Percentiles rank a stretch among this genome's conserved stretches.
Conservation (phyloP, 2,329 filamentous ascomycete species). For the Beauveria brongniartii region DNA sequence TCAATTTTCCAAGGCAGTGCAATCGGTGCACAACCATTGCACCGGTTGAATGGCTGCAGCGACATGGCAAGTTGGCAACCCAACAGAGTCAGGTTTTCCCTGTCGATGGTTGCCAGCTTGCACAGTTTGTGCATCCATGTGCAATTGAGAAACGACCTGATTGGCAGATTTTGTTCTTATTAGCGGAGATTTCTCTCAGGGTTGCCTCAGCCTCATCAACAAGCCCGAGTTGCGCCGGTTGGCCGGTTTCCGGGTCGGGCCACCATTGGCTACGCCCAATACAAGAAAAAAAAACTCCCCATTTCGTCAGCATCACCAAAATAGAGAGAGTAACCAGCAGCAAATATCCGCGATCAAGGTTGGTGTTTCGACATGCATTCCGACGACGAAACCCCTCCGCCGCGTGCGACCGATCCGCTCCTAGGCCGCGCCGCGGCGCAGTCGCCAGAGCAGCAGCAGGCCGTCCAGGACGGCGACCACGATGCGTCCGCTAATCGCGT, state of each 20-base stretch:
- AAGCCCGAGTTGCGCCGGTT: neutral
- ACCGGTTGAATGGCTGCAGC: neutral
- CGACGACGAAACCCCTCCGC: neutral
- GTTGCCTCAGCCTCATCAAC: conserved; percentile 2
- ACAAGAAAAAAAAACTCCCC: neutral
- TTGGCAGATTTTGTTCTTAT: neutral
- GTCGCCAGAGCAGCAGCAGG: neutral
- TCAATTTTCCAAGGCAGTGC: too few species aligned
- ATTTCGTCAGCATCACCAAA: neutral
- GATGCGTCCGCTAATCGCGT: neutral
- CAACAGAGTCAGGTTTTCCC: too few species aligned
- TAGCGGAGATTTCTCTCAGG: neutral
- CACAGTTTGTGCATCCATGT: neutral
- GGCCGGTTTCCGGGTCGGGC: conserved; percentile 4
- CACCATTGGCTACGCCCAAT: neutral
- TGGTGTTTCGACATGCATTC: neutral
- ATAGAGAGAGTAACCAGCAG: neutral
- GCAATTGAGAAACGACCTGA: neutral
- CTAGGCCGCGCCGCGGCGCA: neutral
- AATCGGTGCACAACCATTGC: too few species aligned
- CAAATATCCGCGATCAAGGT: neutral
- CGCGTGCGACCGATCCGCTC: neutral
- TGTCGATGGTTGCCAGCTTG: neutral
- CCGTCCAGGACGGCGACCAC: neutral
- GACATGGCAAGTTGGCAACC: neutral